Conservation (phyloP, 768 basidiomycete species). For the Lactifluus pinguis region DNA sequence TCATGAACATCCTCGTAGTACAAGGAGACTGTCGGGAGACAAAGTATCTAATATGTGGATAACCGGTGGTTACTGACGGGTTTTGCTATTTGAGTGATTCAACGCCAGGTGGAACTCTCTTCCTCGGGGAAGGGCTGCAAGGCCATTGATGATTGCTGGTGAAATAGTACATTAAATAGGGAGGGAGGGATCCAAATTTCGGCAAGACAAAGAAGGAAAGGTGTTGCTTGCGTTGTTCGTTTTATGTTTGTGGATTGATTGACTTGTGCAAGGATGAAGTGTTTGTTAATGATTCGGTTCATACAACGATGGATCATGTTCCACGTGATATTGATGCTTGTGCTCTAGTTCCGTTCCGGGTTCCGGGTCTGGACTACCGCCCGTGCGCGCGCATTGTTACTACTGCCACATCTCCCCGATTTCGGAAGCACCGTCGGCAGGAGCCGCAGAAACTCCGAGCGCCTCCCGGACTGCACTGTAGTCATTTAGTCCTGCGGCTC, state of each 20-base stretch:
- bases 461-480: conserved; percentile 40
- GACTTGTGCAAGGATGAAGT: background rate
- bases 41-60: background rate
- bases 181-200: background rate
- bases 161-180: conserved; percentile 7
- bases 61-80: background rate
- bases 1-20: background rate
- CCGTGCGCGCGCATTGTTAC: background rate
- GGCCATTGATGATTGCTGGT: background rate
- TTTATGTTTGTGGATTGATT: background rate
- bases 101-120: background rate
- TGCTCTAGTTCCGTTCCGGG: background rate
- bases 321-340: background rate
- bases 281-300: background rate
- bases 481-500: conserved; percentile 51
- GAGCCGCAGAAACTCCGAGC: conserved; percentile 24
- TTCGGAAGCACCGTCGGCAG: conserved; percentile 32
- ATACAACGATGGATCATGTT: background rate
- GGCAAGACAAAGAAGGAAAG: background rate
- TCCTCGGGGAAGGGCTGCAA: background rate
- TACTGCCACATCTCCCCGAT: conserved; percentile 52
- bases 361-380: conserved; percentile 19
- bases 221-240: conserved; percentile 1
- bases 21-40: conserved; percentile 1
- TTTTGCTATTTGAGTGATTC: background rate